Percentiles rank a stretch among this genome's conserved stretches.
These are phyloP conservation scores for Boletus vinaceobasis DNA, from an alignment of 768 basidiomycete genomes.

Conservation along the genomic window DNA sequence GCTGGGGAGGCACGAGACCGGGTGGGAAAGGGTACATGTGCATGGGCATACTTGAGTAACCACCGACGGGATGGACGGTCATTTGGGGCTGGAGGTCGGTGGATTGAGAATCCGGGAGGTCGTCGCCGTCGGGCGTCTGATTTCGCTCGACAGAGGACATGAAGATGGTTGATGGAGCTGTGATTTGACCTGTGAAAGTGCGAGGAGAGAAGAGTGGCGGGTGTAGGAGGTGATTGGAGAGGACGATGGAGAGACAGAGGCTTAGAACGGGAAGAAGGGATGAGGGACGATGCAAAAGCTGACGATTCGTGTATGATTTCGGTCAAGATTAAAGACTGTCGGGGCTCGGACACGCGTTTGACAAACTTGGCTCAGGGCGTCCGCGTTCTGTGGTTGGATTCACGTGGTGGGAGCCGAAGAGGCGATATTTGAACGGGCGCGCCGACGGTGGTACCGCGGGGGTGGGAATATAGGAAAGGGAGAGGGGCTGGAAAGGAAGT, in stretches of 20 bases:
- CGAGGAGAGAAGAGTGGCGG: slow-evolving; percentile 31
- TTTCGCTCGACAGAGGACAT: slow-evolving; percentile 40
- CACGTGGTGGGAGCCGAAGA: slow-evolving; percentile 37
- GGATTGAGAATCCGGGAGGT: slow-evolving; percentile 32
- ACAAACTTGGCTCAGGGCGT: slow-evolving; percentile 34
- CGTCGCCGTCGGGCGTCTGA: slow-evolving; percentile 40
- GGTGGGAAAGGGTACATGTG: slow-evolving; percentile 70
- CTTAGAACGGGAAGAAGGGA: slow-evolving; percentile 6
- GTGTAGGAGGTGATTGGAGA: slow-evolving; percentile 4
- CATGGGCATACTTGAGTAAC: slow-evolving; percentile 54
- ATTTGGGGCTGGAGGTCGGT: slow-evolving; percentile 43
- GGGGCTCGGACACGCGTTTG: slow-evolving; percentile 35
- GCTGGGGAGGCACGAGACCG: slow-evolving; percentile 42
- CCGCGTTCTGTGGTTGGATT: slow-evolving; percentile 29
- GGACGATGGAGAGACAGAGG: slow-evolving; percentile 10
- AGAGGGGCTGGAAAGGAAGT: slow-evolving; percentile 8
- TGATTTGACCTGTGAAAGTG: slow-evolving; percentile 26
- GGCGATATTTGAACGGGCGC: slow-evolving; percentile 13
- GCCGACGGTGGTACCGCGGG: slow-evolving; percentile 22
- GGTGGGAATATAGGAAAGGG: not conserved
- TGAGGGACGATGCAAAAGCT: slow-evolving; percentile 19
- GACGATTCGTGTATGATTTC: slow-evolving; percentile 33
- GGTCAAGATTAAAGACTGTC: slow-evolving; percentile 32
- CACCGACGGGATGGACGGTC: slow-evolving; percentile 47
- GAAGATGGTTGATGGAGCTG: slow-evolving; percentile 22